Evolutionary conservation across 2,329 filamentous ascomycete species (phyloP), one percentile per base, ranked within the genome.

Genomic region (Sarocladiaceae sp.): DNA sequence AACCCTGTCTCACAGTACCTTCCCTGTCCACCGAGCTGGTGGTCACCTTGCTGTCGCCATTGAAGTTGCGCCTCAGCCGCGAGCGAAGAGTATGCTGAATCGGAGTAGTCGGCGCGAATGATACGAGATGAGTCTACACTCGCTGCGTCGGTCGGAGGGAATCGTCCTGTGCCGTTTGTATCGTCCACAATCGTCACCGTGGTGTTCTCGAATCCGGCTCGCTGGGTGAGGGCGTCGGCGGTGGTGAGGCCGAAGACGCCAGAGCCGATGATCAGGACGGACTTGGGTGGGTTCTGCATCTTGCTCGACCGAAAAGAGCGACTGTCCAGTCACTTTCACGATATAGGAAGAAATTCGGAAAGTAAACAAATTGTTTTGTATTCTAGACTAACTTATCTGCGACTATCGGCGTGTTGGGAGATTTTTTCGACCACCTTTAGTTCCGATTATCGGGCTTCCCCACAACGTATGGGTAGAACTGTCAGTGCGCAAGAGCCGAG

Each of bases 101-200:
- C 84, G 4, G 88, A 85, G 64, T 97, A 97, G 75, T 97, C 93
- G 49, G 81, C 71, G 53, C 84, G 77, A 57, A 87, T 75, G 59
- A 86, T 84, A 58, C 83, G 79, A 13, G 82, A 85, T 3, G 75
- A 76, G 68, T 87, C 83, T 61, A 85, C 76, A 57, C 78, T 83
- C 49, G 82, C 77, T 53, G 76, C 75, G 60, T 87, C 82, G 39
- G 74, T 69, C 6, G 80, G 74, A 2, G 83, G 83, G 61, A 86
- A 84, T 33, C 85, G 77, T 23, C 69, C 68, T 2, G 65, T 64
- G 20, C 44, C 44, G 20, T 26, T 12, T 4, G 74, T 76, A 52
- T 80, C 73, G 65, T 87, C 79, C 53, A 87, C 67, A 49, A 87
- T 60, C 15, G 80, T 84, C 65, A 87, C 83, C 51, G 67, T 64